Conservation (phyloP, 306 rosid genomes). For the Dryas octopetala region DNA sequence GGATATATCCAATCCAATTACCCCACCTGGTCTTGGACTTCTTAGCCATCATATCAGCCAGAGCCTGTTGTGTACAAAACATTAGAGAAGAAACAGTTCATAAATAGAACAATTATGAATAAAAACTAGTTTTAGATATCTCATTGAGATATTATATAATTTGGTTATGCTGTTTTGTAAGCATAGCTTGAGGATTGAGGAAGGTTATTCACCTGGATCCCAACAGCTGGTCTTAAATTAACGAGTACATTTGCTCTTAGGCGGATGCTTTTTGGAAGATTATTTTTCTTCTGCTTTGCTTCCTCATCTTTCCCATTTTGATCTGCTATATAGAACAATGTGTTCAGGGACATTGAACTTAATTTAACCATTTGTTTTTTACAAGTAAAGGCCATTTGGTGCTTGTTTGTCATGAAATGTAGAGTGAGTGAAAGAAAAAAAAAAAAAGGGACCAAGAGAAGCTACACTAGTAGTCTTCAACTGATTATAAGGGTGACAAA, state of each 20-base stretch:
- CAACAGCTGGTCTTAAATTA: conserved; percentile 48
- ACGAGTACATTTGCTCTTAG: conserved; percentile 50
- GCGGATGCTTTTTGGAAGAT: conserved; percentile 35
- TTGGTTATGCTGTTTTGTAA: background rate
- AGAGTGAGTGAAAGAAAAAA: background rate
- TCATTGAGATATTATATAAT: background rate
- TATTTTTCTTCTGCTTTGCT: conserved; percentile 14
- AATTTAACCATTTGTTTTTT: background rate
- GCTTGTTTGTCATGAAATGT: background rate
- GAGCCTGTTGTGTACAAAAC: conserved; percentile 35
- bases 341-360: background rate
- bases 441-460: background rate
- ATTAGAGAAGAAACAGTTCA: background rate
- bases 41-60: conserved; percentile 67
- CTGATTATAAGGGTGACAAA: background rate
- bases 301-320: conserved; percentile 16
- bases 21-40: conserved; percentile 64
- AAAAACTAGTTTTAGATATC: background rate
- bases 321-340: conserved; percentile 7
- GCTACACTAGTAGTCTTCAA: background rate
- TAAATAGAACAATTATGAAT: background rate
- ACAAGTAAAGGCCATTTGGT: background rate
- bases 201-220: conserved; percentile 55
- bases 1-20: conserved; percentile 46
- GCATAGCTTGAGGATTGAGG: background rate